These are phyloP conservation scores for Phylloporus scabripes DNA, from an alignment of 768 basidiomycete species.

Conservation along the genomic window DNA sequence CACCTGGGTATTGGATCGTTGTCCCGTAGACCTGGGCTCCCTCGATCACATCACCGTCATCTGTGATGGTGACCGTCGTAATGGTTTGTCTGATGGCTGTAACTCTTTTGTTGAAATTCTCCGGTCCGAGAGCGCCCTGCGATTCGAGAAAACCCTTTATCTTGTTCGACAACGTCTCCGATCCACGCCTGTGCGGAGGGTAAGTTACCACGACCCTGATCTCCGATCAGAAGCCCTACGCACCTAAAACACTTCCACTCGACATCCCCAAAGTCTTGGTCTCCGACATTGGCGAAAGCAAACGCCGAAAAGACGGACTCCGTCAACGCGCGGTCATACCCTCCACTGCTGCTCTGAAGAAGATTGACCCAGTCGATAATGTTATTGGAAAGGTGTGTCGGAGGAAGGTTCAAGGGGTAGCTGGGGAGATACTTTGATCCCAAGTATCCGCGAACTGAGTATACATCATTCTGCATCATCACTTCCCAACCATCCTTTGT, in stretches of 20 bases:
- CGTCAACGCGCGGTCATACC: constrained; percentile 33
- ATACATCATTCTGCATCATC: constrained; percentile 24
- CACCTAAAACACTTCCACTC: constrained; percentile 30
- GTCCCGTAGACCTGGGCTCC: background rate
- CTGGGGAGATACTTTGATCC: constrained; percentile 22
- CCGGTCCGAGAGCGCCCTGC: background rate
- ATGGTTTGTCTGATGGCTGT: constrained; percentile 11
- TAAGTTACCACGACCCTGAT: background rate
- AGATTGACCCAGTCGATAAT: constrained; percentile 31
- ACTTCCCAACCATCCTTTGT: constrained; percentile 21
- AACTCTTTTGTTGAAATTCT: constrained; percentile 17
- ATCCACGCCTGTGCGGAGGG: constrained; percentile 14
- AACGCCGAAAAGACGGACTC: constrained; percentile 32
- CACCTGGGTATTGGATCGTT: background rate
- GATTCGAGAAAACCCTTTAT: constrained; percentile 16
- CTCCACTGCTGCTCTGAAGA: constrained; percentile 27
- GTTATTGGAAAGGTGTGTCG: constrained; percentile 11
- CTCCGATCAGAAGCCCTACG: constrained; percentile 2
- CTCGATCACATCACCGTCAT: background rate
- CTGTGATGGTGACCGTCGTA: constrained; percentile 2
- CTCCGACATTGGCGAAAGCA: constrained; percentile 15
- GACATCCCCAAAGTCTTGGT: constrained; percentile 8
- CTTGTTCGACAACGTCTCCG: constrained; percentile 19
- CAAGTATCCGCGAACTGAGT: constrained; percentile 29
- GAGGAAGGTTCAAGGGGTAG: constrained; percentile 13